Conservation (phyloP, 2,329 filamentous ascomycete species). For the Herpotrichia juniperi region DNA sequence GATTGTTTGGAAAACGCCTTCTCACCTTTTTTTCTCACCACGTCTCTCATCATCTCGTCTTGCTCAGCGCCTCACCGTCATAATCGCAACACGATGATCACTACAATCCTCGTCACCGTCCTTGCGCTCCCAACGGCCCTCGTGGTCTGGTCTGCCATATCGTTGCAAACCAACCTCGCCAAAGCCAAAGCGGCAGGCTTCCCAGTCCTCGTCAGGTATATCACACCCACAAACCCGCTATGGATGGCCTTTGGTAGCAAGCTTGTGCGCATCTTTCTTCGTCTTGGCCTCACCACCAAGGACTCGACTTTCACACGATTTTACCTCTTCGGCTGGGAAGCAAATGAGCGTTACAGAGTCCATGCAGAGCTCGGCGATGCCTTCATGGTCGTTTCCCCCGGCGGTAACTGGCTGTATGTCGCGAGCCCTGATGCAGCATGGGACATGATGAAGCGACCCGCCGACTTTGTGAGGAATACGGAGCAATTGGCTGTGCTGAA, state of each 20-base stretch:
- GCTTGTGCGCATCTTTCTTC: neutral
- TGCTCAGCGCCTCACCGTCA: too few relatives aligned
- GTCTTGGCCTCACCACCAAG: neutral
- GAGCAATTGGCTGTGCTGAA: constrained; percentile 25
- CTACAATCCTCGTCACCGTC: constrained; percentile 4
- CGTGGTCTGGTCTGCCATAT: constrained; percentile 9
- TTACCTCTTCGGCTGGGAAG: constrained; percentile 22
- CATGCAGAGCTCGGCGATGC: constrained; percentile 20
- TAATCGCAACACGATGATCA: too few relatives aligned
- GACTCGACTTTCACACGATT: constrained; percentile 8
- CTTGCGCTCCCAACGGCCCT: constrained; percentile 6
- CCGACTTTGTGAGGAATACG: constrained; percentile 17
- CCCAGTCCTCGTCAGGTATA: constrained; percentile 20
- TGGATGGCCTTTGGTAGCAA: constrained; percentile 7
- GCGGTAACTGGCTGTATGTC: constrained; percentile 15
- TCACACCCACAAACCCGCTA: constrained; percentile 15
- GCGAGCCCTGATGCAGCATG: constrained; percentile 11
- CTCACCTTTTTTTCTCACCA: too few relatives aligned
- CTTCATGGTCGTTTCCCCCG: constrained; percentile 19
- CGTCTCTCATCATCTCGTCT: too few relatives aligned
- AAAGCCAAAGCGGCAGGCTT: constrained; percentile 17
- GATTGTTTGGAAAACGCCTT: too few relatives aligned
- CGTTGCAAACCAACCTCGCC: constrained; percentile 7
- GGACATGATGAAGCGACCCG: constrained; percentile 15
- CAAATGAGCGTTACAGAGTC: constrained; percentile 11